Evolutionary conservation across 1,139 yeast species (phyloP), one percentile per base, ranked within the genome.

Genomic region (Pneumocystis oryctolagi): DNA sequence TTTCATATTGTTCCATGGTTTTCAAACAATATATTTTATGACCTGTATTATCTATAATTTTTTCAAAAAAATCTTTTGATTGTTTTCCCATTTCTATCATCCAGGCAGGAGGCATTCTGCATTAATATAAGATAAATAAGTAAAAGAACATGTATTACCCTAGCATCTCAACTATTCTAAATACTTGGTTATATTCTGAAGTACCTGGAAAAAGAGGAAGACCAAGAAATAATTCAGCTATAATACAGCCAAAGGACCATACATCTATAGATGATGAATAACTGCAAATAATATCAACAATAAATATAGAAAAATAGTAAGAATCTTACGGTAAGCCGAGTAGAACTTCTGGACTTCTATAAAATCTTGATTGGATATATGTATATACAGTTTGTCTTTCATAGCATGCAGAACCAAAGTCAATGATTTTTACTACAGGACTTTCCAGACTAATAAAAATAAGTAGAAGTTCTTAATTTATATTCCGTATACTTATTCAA

Each of bases 201-300:
- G 90, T 82, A 1, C 98, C 98, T 0, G 99, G 97, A 70, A 92
- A 89, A 70, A 92, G 79, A 0, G 99, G 99, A 64, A 92, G 78
- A 0, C 99, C 99, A 63, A 92, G 75, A 70, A 89, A 92, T 63
- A 92, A 76, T 72, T 92, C 99, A 0, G 96, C 97, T 42, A 90
- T 85, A 63, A 94, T 92, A 76, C 99, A 92, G 1, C 98, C 99
- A 59, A 92, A 77, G 1, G 97, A 89, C 99, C 99, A 92, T 90
- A 92, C 89, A 73, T 92, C 99, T 64, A 92, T 92, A 8, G 96
- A 84, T 28, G 95, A 84, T 0, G 96, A 87, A 66, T 77, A 77
- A 5, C 55, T 47, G 25, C 12, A 62, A 63, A 35, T 39, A 57
- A 16, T 57, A 35, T 37, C 20, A 37, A 58, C 18, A 47, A 47